Percentiles rank a stretch among this genome's conserved stretches.
These are phyloP conservation scores for Pythium aquatile DNA, from an alignment of 352 stramenopile genomes.

Conservation along the genomic window DNA sequence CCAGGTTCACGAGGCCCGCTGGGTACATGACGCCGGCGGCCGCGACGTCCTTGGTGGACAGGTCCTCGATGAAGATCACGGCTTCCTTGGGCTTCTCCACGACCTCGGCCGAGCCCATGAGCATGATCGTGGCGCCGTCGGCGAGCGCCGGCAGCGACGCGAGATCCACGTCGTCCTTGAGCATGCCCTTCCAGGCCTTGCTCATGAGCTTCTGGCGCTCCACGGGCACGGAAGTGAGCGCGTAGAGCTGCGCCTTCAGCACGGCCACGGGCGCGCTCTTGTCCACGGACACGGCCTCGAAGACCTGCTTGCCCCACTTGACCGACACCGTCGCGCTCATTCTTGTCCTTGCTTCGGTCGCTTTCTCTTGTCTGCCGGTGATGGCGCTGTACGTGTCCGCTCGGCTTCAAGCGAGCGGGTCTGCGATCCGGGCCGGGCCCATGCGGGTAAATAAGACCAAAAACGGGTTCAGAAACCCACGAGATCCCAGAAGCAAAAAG, in stretches of 20 bases:
- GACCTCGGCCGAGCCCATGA: constrained; percentile 94
- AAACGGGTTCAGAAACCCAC: neutral
- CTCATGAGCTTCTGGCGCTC: constrained; percentile 89
- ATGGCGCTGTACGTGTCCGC: neutral
- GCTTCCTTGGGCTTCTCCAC: constrained; percentile 82
- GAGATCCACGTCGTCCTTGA: constrained; percentile 83
- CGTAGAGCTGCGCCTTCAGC: constrained; percentile 83
- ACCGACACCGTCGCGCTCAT: constrained; percentile 67
- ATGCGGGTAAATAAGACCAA: neutral
- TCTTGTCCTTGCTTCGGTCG: constrained; percentile 4
- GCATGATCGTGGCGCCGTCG: constrained; percentile 75
- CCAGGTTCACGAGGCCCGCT: constrained; percentile 92
- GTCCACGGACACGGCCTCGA: constrained; percentile 64
- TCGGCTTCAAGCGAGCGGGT: constrained; percentile 15
- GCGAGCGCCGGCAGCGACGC: constrained; percentile 51
- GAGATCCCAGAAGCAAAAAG: constrained; percentile 9
- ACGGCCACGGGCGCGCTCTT: constrained; percentile 58
- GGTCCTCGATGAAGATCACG: constrained; percentile 87
- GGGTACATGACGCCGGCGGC: constrained; percentile 84
- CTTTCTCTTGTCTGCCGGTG: constrained; percentile 10
- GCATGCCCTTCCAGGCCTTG: constrained; percentile 89
- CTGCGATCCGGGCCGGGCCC: constrained; percentile 18
- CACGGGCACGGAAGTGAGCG: constrained; percentile 77
- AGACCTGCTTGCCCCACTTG: constrained; percentile 89
- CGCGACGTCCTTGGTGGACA: constrained; percentile 79